These are phyloP conservation scores for Gelatoporia subvermispora DNA, from an alignment of 768 basidiomycete species.

Conservation along the genomic window DNA sequence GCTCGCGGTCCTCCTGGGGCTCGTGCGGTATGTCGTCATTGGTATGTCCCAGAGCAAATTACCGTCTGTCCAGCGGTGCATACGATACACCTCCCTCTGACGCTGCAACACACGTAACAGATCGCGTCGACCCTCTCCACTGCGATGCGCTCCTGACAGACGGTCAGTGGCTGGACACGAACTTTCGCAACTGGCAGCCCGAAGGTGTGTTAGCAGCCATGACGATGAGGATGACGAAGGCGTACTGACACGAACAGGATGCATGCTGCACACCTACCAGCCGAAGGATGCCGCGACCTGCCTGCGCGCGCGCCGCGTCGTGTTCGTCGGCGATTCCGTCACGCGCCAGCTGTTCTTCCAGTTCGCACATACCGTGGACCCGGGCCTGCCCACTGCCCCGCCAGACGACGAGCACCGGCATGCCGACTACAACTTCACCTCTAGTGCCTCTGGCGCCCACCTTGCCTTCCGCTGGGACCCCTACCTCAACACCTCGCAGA, in stretches of 20 bases:
- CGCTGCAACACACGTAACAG: conserved; percentile 31
- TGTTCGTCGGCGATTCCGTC: conserved; percentile 85
- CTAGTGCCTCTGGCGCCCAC: conserved; percentile 36
- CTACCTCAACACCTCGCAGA: conserved; percentile 67
- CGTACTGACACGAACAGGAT: conserved; percentile 50
- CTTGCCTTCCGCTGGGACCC: conserved; percentile 83
- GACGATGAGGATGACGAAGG: too few species aligned
- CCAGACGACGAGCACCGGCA: conserved; percentile 64
- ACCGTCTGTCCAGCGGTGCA: not conserved
- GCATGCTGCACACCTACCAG: conserved; percentile 70
- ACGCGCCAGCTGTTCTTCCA: conserved; percentile 79
- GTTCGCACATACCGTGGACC: conserved; percentile 57
- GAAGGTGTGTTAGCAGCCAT: conserved; percentile 48
- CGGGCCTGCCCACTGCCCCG: conserved; percentile 45
- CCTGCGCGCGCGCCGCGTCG: conserved; percentile 51
- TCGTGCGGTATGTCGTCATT: conserved; percentile 36
- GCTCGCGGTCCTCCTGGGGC: conserved; percentile 39
- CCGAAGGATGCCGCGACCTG: conserved; percentile 50
- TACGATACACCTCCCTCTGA: not conserved
- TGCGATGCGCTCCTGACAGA: conserved; percentile 66
- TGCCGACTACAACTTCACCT: conserved; percentile 48
- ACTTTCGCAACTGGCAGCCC: conserved; percentile 79
- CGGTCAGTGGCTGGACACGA: conserved; percentile 75
- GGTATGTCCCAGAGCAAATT: conserved; percentile 30
- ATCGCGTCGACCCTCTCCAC: conserved; percentile 65